Evolutionary conservation across 129 eudicot species (phyloP), one percentile per base, ranked within the genome.

Genomic region (Centella asiatica): DNA sequence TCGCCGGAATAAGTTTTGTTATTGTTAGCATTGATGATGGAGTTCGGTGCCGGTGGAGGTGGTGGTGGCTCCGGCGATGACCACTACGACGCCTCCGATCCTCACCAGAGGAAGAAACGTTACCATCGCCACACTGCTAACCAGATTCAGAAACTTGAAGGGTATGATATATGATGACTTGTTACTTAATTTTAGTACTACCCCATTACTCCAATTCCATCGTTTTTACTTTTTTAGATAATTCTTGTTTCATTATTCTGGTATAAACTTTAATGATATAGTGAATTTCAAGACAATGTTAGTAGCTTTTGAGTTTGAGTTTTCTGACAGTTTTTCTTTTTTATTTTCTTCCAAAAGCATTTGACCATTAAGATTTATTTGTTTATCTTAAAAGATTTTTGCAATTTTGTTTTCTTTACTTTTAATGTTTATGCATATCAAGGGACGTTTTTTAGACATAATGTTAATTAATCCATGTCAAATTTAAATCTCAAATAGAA

Each of bases 81-180:
- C 58, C 59, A 65, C 48, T 15, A 22, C 5, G 59, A 65, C 23
- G 60, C 24, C 19, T n/a, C 28, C 7, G 58, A 48, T 47, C 32
- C 47, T 49, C 33, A 65, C 34, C 22, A 33, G 10, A 22, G 59
- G 14, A 49, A 49, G 48, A 65, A 65, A 8, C 69, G 47, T 11
- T 66, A 61, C 50, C 81, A 66, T 46, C 77, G 81, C 14, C 77
- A 72, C 46, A 52, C 81, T 22, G 36, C 81, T 24, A 33, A 71
- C 18, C 81, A 77, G 59, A 77, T 77, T 52, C 81, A 77, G 54
- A 62, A 67, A 42, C 81, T 71, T 34, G 81, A 77, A 67, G 66
- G 70, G 81, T 76, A 75, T 28, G 34, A 3, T 1, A n/a, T n/a
- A n/a, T n/a, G n/a, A n/a, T n/a, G n/a, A n/a, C n/a, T n/a, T n/a